phyloP scores from a whole-genome alignment of 331 rosid genomes.

The Malus hybrid region DNA sequence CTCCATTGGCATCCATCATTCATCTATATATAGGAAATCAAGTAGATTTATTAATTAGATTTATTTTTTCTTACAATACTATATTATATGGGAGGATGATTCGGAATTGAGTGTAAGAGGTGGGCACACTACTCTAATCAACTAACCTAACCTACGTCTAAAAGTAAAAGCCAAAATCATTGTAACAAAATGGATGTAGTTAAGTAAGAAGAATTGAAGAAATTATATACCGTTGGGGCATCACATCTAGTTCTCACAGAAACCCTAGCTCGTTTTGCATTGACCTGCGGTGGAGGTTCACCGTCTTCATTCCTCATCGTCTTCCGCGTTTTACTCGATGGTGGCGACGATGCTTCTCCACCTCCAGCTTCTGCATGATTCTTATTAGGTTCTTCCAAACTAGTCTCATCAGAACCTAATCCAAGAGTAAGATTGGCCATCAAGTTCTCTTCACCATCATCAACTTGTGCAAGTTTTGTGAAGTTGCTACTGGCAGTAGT shows the following conservation, averaged over 20 bases:
- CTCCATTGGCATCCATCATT: conserved; percentile 98
- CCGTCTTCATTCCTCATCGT: conserved; percentile 9
- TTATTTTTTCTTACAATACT: no score
- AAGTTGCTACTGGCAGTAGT: not conserved
- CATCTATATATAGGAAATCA: conserved; percentile 29
- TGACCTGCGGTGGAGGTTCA: conserved; percentile 24
- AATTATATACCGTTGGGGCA: conserved; percentile 38
- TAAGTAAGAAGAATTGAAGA: not conserved
- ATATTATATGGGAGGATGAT: no score
- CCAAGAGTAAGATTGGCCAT: conserved; percentile 44
- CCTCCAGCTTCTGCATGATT: conserved; percentile 3
- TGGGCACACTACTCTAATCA: no score
- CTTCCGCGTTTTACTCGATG: conserved; percentile 26
- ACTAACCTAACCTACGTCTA: no score
- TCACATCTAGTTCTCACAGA: conserved; percentile 66
- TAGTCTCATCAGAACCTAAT: conserved; percentile 29
- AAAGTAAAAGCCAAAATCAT: not conserved
- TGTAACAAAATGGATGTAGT: not conserved
- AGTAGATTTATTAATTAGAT: not conserved
- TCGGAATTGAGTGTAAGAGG: no score
- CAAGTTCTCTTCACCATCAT: conserved; percentile 1
- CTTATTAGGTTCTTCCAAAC: conserved; percentile 19
- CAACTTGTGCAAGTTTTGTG: conserved; percentile 9
- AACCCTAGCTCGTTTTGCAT: conserved; percentile 54
- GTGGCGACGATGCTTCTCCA: conserved; percentile 16